Evolutionary conservation across 176 grass and related monocot species (phyloP), one percentile per base, ranked within the genome.

Genomic region (Avena insularis): DNA sequence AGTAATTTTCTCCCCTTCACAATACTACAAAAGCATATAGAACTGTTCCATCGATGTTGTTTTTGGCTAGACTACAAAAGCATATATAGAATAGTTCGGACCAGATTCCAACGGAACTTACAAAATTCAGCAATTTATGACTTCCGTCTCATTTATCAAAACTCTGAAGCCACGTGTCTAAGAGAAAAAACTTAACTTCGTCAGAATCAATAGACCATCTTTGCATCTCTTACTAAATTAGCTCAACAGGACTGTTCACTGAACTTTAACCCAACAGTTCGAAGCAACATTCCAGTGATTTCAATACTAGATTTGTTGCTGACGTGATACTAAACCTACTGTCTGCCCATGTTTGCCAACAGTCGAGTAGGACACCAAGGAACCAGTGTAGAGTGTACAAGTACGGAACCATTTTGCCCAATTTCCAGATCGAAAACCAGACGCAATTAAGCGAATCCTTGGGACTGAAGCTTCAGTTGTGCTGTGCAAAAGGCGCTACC

Each of bases 401-500:
- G 8, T 71, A 57, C 1, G 21, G 47, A 53, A 75, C 43, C 46
- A 20, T 16, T 40, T 65, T 6, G 64, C 21, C 75, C 79, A 38
- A 38, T 5, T 88, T 83, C 17, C 5, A 72, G 64, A 67, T 6
- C 43, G 4, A 47, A 71, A 63, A 59, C 16, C 62, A 20, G 51
- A 69, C 58, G 5, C 12, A 31, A 81, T 60, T 21, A 79, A 35
- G 59, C 85, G 17, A 66, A 77, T 16, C 60, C 12, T 67, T 16
- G 3, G 19, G 14, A 12, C 49, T 9, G 4, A 6, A 56, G 5
- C 16, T 43, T 47, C 7, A n/a, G 49, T 38, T 33, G 0, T 11
- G 38, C 2, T 8, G 27, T 31, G 45, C 12, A 71, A 80, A 10
- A 48, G 19, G 23, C 13, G 13, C 61, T 50, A 99, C 97, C 94